Evolutionary conservation across 2,329 filamentous ascomycete genomes (phyloP).

Genomic region (Parafenestella ontariensis): DNA sequence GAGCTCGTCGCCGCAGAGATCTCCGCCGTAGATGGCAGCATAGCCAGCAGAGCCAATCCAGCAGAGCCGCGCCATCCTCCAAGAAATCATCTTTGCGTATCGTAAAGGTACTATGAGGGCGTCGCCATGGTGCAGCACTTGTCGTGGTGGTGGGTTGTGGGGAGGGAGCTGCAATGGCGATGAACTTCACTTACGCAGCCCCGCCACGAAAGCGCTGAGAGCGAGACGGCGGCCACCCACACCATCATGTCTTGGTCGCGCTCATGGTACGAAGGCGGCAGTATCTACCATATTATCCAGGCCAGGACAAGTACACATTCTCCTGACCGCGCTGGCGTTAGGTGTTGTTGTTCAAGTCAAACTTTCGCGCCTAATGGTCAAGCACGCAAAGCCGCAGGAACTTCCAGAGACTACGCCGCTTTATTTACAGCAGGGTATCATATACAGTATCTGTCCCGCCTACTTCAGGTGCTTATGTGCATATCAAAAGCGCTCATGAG

Average conservation of each 20-base stretch:
- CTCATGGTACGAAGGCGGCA: neutral
- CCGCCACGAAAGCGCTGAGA: neutral
- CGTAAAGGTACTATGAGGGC: neutral
- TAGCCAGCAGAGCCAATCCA: neutral
- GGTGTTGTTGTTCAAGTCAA: too few relatives aligned
- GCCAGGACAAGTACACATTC: neutral
- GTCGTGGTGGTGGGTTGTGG: neutral
- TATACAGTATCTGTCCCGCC: too few relatives aligned
- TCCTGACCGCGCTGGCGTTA: too few relatives aligned
- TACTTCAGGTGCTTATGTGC: too few relatives aligned
- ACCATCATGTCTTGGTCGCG: neutral
- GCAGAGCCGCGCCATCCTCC: too few relatives aligned
- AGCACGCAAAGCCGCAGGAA: too few relatives aligned
- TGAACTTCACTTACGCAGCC: neutral
- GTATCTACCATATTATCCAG: neutral
- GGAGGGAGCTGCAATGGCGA: neutral
- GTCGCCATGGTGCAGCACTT: neutral
- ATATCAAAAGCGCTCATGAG: too few relatives aligned
- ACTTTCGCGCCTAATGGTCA: too few relatives aligned
- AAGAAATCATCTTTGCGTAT: neutral
- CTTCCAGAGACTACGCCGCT: too few relatives aligned
- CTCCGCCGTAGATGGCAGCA: neutral
- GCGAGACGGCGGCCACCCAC: neutral
- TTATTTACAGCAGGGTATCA: too few relatives aligned
- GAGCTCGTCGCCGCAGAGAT: neutral